Base-by-base conservation (phyloP, 2,329 filamentous ascomycete genomes). In the Teratosphaeria destructans region DNA sequence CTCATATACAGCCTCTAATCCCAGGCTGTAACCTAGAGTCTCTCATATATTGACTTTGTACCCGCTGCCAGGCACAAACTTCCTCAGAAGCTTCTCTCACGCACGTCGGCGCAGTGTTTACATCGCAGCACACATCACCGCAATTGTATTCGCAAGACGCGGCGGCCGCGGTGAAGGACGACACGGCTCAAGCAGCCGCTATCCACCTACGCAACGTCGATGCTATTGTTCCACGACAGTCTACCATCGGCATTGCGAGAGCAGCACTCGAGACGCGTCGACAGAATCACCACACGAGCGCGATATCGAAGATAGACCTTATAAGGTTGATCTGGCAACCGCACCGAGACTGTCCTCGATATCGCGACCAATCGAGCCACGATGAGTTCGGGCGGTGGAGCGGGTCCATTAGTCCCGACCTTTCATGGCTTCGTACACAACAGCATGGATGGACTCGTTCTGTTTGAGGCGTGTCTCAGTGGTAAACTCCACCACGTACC, bases 391-490 rank as follows among this genome's bases (percentile, higher is more conserved):
- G 68, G 70, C 59, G 65, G 68, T 53, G 70, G 71, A 60, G 72
- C 71, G 57, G 72, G 72, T 62, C 72, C 72, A 32, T 61, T 74
- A 64, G 71, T 73, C 64, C 72, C 72, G 39, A 74, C 72, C 57
- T 74, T 73, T 63, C 67, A 70, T 64, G 72, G 72, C 57, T 74
- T 73, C 63, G 71, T 73, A 8, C 70, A 73, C 59, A 73, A 73
- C 65, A 74, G 70, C 61, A 73, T 73, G 71, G 90, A 95, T 75
- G 90, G 89, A 32, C 77, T 95, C 65, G 79, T 90, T 10, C 79
- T 95, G 19, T 89, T 95, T 69, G 89, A 95, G 72, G 88, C 85
- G 8, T 90, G 87, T 66, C 78, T 95, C 16, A 80, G 78, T 39
- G 90, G 90, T 11, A 76, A 80, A 23, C 77, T 93, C 8, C 82